A percentile compares a stretch with the other conserved stretches of the same genome.
Evolutionary conservation across 495 filamentous ascomycete genomes (phyloP).

Genomic region (Xylaria venustula): DNA sequence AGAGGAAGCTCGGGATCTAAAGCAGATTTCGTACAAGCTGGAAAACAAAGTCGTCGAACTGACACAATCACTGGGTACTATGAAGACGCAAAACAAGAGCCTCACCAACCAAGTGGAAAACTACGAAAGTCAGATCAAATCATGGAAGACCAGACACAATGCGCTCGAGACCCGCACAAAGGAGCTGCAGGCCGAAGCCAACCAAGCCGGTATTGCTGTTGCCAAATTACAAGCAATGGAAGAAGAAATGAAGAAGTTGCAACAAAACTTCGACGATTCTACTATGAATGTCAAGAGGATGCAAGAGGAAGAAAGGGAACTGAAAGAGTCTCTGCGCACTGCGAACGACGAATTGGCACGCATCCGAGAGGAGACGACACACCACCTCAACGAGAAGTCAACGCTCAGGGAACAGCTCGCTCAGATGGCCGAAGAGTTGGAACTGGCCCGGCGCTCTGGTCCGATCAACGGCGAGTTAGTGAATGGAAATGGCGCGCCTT

Average conservation of each 20-base stretch:
- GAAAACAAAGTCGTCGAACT: constrained; percentile 99
- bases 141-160: constrained; percentile 88
- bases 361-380: constrained; percentile 64
- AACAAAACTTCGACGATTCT: constrained; percentile 81
- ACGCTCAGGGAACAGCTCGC: constrained; percentile 80
- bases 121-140: constrained; percentile 93
- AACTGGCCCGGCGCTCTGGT: constrained; percentile 69
- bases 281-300: constrained; percentile 84
- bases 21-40: constrained; percentile 97
- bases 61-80: constrained; percentile 86
- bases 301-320: constrained; percentile 83
- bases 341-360: constrained; percentile 76
- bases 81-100: constrained; percentile 90
- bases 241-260: constrained; percentile 89
- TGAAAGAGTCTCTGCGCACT: constrained; percentile 73
- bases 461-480: constrained; percentile 66
- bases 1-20: constrained; percentile 94
- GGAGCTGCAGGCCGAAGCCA: constrained; percentile 93
- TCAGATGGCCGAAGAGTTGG: constrained; percentile 90
- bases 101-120: constrained; percentile 88
- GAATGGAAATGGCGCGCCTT: constrained; percentile 59
- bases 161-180: constrained; percentile 86
- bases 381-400: constrained; percentile 78
- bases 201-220: constrained; percentile 93
- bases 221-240: constrained; percentile 87